A percentile compares a stretch with the other conserved stretches of the same genome.
phyloP scores from a whole-genome alignment of 495 filamentous ascomycete genomes.

The Xylaria flabelliformis region DNA sequence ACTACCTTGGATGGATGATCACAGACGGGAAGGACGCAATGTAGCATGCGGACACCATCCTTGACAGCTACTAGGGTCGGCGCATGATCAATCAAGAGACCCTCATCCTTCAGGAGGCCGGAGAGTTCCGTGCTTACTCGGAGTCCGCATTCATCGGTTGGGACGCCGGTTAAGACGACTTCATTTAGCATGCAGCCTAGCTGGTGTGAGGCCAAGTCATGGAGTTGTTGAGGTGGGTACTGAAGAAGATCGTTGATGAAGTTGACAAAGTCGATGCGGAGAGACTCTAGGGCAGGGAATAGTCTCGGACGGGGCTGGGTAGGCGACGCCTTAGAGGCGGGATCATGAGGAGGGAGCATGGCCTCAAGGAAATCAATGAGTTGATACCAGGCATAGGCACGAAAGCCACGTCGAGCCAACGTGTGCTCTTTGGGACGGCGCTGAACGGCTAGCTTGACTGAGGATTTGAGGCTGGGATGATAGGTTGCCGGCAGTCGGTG shows the following conservation, averaged over 20 bases:
- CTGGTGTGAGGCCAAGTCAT: constrained; percentile 48
- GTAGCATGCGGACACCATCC: constrained; percentile 39
- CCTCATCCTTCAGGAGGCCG: constrained; percentile 53
- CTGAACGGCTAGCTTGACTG: constrained; percentile 39
- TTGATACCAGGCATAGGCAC: constrained; percentile 56
- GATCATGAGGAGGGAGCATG: constrained; percentile 47
- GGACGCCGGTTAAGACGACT: constrained; percentile 50
- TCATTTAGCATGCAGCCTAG: constrained; percentile 53
- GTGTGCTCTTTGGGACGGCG: constrained; percentile 44
- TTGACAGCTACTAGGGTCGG: constrained; percentile 43
- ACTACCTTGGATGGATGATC: constrained; percentile 41
- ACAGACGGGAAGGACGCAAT: constrained; percentile 26
- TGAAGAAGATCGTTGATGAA: constrained; percentile 46
- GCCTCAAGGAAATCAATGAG: constrained; percentile 52
- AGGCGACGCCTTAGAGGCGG: constrained; percentile 15
- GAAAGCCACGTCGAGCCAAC: constrained; percentile 49
- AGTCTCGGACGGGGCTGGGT: constrained; percentile 41
- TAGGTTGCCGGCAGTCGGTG: constrained; percentile 38
- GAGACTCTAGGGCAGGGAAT: constrained; percentile 47
- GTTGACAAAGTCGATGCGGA: constrained; percentile 57
- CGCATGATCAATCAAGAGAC: constrained; percentile 46
- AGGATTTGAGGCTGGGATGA: constrained; percentile 40
- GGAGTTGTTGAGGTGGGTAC: constrained; percentile 41
- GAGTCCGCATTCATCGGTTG: constrained; percentile 42
- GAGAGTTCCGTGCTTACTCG: constrained; percentile 45